Conservation (phyloP, 1,284 basidiomycete genomes). For the Grifola frondosa region DNA sequence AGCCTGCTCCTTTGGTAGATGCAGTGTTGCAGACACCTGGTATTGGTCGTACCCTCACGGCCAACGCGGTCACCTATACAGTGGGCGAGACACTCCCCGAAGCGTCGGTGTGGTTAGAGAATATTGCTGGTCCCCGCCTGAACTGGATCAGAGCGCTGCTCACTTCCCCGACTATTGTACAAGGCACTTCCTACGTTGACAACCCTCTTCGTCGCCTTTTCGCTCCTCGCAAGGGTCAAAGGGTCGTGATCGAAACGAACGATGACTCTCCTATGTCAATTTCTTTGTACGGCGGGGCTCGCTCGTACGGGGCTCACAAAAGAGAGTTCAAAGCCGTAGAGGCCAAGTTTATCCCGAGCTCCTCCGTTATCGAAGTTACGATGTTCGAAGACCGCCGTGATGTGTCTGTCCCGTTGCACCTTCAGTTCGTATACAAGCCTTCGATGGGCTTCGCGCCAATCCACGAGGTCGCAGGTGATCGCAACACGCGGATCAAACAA, state of each 20-base stretch:
- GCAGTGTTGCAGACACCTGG: too few relatives aligned
- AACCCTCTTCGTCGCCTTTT: slow-evolving; percentile 91
- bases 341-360: slow-evolving; percentile 58
- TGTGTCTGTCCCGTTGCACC: slow-evolving; percentile 75
- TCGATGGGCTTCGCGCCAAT: slow-evolving; percentile 90
- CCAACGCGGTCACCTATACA: slow-evolving; percentile 54
- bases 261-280: slow-evolving; percentile 55
- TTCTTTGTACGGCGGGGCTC: slow-evolving; percentile 73
- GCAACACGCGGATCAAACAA: slow-evolving; percentile 92
- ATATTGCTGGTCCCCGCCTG: slow-evolving; percentile 77
- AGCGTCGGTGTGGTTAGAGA: slow-evolving; percentile 77
- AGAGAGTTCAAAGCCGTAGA: slow-evolving; percentile 83
- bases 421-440: slow-evolving; percentile 88
- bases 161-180: slow-evolving; percentile 80
- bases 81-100: slow-evolving; percentile 60
- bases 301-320: slow-evolving; percentile 78
- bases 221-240: slow-evolving; percentile 79
- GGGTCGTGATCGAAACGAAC: slow-evolving; percentile 59
- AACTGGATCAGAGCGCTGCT: slow-evolving; percentile 89
- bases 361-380: slow-evolving; percentile 69
- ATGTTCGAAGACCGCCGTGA: slow-evolving; percentile 85
- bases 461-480: slow-evolving; percentile 83
- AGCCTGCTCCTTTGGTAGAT: slow-evolving; percentile 34
- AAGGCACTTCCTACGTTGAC: slow-evolving; percentile 80
- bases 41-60: slow-evolving; percentile 48